Evolutionary conservation across 2,329 filamentous ascomycete species (phyloP).

Genomic region (Diaporthe caulivora): DNA sequence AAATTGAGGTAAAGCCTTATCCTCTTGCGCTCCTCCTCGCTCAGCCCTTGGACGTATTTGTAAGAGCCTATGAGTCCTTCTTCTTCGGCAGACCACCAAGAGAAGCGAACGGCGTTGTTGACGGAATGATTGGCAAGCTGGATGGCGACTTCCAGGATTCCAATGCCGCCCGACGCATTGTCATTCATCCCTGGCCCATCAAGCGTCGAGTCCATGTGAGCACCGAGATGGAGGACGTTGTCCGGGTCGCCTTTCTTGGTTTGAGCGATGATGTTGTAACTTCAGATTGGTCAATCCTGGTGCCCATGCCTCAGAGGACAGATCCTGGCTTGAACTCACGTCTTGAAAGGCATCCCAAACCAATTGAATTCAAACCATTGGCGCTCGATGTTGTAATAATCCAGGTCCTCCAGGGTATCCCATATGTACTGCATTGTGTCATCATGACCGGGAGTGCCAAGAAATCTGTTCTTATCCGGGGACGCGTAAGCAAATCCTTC

Average conservation of each 20-base stretch:
- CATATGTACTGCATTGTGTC: background rate
- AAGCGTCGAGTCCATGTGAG: slow-evolving; percentile 70
- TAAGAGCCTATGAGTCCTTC: slow-evolving; percentile 52
- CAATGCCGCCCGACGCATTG: slow-evolving; percentile 63
- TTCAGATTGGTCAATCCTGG: slow-evolving; percentile 37
- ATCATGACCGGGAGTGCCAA: background rate
- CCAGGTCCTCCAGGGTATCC: background rate
- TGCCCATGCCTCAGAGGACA: too few species aligned
- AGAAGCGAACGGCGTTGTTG: slow-evolving; percentile 55
- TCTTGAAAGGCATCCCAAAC: background rate
- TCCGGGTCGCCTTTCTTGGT: slow-evolving; percentile 69
- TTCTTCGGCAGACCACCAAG: slow-evolving; percentile 61
- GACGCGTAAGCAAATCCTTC: background rate
- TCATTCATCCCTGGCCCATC: slow-evolving; percentile 75
- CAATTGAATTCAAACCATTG: background rate
- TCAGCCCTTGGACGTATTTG: slow-evolving; percentile 53
- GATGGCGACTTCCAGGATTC: slow-evolving; percentile 42
- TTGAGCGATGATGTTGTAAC: slow-evolving; percentile 71
- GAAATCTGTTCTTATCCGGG: background rate
- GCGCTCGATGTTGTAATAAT: background rate
- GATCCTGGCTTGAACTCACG: background rate
- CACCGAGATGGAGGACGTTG: slow-evolving; percentile 70
- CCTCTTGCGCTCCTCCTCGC: slow-evolving; percentile 46
- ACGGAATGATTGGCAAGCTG: slow-evolving; percentile 48
- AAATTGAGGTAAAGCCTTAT: slow-evolving; percentile 56